Base-by-base conservation (phyloP, 2,329 filamentous ascomycete species). In the Periconia sp. region DNA sequence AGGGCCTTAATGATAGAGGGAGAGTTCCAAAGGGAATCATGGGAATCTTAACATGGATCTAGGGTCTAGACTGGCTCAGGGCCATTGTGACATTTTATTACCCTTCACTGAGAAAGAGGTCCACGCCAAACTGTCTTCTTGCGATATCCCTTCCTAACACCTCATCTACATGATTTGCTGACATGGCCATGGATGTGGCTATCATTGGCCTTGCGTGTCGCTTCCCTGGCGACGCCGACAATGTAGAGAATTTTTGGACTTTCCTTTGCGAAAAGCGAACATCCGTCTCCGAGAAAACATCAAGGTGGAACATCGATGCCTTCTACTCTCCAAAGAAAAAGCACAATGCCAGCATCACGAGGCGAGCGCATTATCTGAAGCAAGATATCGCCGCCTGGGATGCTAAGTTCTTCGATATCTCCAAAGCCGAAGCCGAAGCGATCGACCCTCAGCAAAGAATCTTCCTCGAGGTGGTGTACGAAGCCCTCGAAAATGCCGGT, bases 121-220 rank as follows among this genome's bases (percentile, higher is more conserved):
- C n/a, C n/a, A n/a, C n/a, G n/a, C n/a, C n/a, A n/a, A n/a, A n/a
- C n/a, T n/a, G n/a, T n/a, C n/a, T n/a, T n/a, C n/a, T n/a, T n/a
- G n/a, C n/a, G n/a, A n/a, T n/a, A n/a, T n/a, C n/a, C n/a, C n/a
- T n/a, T n/a, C n/a, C n/a, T n/a, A n/a, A n/a, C n/a, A n/a, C n/a
- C n/a, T n/a, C n/a, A n/a, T n/a, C n/a, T n/a, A n/a, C n/a, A n/a
- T n/a, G n/a, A n/a, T n/a, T n/a, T n/a, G n/a, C n/a, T n/a, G n/a
- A n/a, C n/a, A n/a, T n/a, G n/a, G n/a, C n/a, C n/a, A n/a, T n/a
- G n/a, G n/a, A n/a, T n/a, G n/a, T n/a, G n/a, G n/a, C n/a, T n/a
- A n/a, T n/a, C n/a, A n/a, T n/a, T n/a, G 70, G 70, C 32, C 63
- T 68, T 33, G 56, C 57, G 7, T 57, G 47, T 28, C 49, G 50